Base-by-base conservation (phyloP, 495 filamentous ascomycete genomes). In the Letharia lupina region DNA sequence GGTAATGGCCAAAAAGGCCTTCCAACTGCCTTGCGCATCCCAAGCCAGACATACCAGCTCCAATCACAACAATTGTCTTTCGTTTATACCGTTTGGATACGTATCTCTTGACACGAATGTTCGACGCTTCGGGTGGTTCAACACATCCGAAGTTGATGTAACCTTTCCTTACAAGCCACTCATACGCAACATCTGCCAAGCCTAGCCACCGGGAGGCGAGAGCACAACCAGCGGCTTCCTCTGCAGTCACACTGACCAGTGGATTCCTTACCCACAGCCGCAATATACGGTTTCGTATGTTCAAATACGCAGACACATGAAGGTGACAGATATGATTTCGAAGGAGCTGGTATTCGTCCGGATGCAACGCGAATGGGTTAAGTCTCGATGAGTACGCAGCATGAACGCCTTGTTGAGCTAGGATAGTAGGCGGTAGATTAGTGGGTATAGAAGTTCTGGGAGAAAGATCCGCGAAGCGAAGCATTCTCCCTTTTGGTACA, bases 141-240 rank as follows among this genome's bases (percentile, higher is more conserved):
- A 95, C 80, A 71, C 93, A 97, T 28, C 94, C 94, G 76, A 91
- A 96, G 76, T 99, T 99, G 78, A 99, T 96, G 73, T 97, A 96
- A 11, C 95, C 94, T 64, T 88, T 84, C 54, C 94, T 85, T 42
- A 91, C 80, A 23, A 99, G 84, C 92, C 92, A 98, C 74, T 96
- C 89, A 73, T 91, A 94, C 60, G 91, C 93, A 52, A 97, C 84
- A 39, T 86, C 87, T 8, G 95, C 95, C 58, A 94, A 84, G 60
- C 89, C 87, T 74, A 95, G 94, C 87, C 92, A 96, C n/a, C 91
- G 84, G 50, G 85, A 81, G 69, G 96, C 91, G 76, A 90, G 92
- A 33, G 92, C 90, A 78, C 95, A 97, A 23, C 95, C 95, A 42
- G 91, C 80, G 11, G 94, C 95, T 75, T 98, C 94, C 70, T 96